Base-by-base conservation (phyloP, 2,329 filamentous ascomycete species). In the Aphanocladium album region DNA sequence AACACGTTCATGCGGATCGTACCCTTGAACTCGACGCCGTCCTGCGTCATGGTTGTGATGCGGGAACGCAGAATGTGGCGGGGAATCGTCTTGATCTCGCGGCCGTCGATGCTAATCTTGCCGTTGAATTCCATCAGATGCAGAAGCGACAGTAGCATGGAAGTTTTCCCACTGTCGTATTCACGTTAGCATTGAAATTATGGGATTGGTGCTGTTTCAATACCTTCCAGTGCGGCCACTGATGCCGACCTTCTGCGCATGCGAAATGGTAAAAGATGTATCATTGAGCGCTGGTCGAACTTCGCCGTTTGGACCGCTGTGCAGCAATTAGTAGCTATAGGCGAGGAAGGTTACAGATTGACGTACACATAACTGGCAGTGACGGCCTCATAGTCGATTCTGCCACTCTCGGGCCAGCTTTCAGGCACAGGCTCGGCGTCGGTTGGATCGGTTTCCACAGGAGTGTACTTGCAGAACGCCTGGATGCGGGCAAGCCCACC, bases 21-120 rank as follows among this genome's bases (percentile, higher is more conserved):
- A 1, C 65, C 65, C 3, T 61, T 58, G 5, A 66, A 60, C 21
- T 62, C 55, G 6, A 66, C 55, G 1, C 67, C 62, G 17, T 73
- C 72, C 43, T 74, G 73, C 0, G 72, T 59, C 0, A 73, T 63
- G 0, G 67, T 67, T 3, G 72, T 65, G 25, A 75, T 71, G n/a
- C 65, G 68, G 1, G 67, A 66, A 2, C 72, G 66, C 6, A 73
- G 41, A 1, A 65, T 1, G 16, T 66, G 62, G 7, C 66, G 67
- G 0, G 65, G 45, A 1, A 74, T 58, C 0, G 14, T 54, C 2
- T 57, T 62, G 8, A 72, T 65, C n/a, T 73, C 67, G 1, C 72
- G 27, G 14, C 66, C 68, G 39, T 74, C 70, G 0, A 74, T 60
- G 3, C 62, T 19, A 8, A 73, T 69, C 30, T 47, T 62, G 43